phyloP scores from a whole-genome alignment of 1,284 basidiomycete species.

The Inonotus obliquus region DNA sequence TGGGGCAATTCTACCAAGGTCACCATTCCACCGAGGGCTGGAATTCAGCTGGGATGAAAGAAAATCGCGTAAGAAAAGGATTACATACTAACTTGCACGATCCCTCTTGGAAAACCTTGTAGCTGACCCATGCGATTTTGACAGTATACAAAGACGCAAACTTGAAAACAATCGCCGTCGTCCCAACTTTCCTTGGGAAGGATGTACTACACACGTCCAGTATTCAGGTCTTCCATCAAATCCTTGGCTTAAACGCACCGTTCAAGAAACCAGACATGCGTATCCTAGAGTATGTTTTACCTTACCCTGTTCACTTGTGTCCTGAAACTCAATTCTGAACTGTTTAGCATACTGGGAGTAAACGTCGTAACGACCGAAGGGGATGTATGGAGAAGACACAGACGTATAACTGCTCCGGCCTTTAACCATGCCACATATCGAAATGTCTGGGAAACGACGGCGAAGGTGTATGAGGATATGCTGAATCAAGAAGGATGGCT shows the following conservation, averaged over 20 bases:
- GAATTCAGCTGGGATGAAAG: background rate
- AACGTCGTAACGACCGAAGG: constrained; percentile 29
- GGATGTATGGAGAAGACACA: constrained; percentile 30
- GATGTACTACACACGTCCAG: background rate
- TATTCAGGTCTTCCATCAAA: constrained; percentile 1
- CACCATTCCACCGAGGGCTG: background rate
- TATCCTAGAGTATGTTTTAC: background rate
- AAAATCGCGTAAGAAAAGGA: background rate
- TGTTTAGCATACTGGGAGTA: constrained; percentile 27
- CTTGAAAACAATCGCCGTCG: background rate
- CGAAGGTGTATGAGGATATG: constrained; percentile 27
- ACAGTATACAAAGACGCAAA: too few relatives aligned
- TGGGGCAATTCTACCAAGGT: background rate
- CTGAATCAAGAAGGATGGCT: constrained; percentile 27
- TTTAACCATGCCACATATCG: constrained; percentile 28
- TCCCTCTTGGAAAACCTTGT: too few relatives aligned
- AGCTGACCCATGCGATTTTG: too few relatives aligned
- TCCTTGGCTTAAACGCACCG: background rate
- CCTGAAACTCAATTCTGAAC: too few relatives aligned
- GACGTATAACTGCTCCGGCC: constrained; percentile 29
- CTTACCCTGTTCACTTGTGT: too few relatives aligned
- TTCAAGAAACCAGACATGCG: too few relatives aligned
- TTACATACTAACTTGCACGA: too few relatives aligned
- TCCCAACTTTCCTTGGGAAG: background rate
- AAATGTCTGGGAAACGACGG: constrained; percentile 24